Percentiles rank a stretch among this genome's conserved stretches.
phyloP scores from a whole-genome alignment of 805 yeast species.

The Candida jianshihensis region DNA sequence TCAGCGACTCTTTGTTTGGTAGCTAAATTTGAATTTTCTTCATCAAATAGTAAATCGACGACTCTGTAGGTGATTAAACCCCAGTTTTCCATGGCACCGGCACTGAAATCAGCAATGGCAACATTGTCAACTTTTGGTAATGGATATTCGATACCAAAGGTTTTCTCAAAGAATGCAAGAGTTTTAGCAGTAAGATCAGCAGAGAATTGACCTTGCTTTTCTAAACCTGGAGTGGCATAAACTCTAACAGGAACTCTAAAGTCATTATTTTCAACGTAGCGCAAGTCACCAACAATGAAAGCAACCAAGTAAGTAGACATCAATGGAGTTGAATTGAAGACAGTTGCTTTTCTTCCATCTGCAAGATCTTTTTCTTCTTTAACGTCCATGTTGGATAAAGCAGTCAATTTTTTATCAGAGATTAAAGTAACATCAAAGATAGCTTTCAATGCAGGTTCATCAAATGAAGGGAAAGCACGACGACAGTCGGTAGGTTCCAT shows the following conservation, averaged over 20 bases:
- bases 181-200: conserved; percentile 73
- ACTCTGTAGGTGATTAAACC: conserved; percentile 77
- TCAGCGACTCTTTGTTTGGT: conserved; percentile 74
- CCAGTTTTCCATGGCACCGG: conserved; percentile 90
- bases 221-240: conserved; percentile 74
- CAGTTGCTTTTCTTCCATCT: conserved; percentile 43
- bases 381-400: conserved; percentile 66
- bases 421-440: conserved; percentile 59
- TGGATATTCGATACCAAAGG: conserved; percentile 71
- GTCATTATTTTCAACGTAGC: conserved; percentile 58
- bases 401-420: conserved; percentile 47
- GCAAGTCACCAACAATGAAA: conserved; percentile 74
- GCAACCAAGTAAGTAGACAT: conserved; percentile 86
- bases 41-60: conserved; percentile 67
- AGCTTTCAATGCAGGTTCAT: conserved; percentile 78
- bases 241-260: conserved; percentile 74
- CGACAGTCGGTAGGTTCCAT: conserved; percentile 86
- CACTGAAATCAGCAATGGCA: conserved; percentile 77
- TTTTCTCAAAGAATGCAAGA: conserved; percentile 62
- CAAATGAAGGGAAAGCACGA: conserved; percentile 82
- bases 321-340: conserved; percentile 68
- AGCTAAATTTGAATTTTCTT: conserved; percentile 54
- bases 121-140: conserved; percentile 78
- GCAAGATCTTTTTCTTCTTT: conserved; percentile 38
- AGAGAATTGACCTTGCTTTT: conserved; percentile 62